Evolutionary conservation across 495 filamentous ascomycete genomes (phyloP).

Genomic region (Hamigera avellanea): DNA sequence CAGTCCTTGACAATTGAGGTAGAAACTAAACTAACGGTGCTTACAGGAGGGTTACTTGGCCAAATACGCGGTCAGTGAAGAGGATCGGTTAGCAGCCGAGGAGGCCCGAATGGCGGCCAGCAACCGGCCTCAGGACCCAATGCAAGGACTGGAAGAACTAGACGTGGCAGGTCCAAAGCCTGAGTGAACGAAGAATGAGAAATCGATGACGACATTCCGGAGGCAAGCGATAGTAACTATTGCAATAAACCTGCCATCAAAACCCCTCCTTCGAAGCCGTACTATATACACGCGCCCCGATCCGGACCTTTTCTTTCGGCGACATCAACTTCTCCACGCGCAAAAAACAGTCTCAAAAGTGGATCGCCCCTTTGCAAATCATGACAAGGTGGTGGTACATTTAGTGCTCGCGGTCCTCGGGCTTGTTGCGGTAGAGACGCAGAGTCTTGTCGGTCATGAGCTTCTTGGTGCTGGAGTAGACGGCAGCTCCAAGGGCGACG

Average conservation of each 20-base stretch:
- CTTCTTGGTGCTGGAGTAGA: slow-evolving; percentile 72
- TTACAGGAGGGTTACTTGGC: slow-evolving; percentile 86
- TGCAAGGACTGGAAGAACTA: slow-evolving; percentile 88
- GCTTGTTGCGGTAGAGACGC: slow-evolving; percentile 51
- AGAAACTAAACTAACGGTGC: slow-evolving; percentile 3
- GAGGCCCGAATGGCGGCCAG: slow-evolving; percentile 37
- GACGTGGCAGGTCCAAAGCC: slow-evolving; percentile 89
- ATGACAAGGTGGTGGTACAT: slow-evolving; percentile 26
- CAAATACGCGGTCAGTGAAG: slow-evolving; percentile 80
- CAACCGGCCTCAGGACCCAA: slow-evolving; percentile 64
- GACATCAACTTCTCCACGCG: slow-evolving; percentile 17
- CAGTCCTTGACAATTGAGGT: too few relatives aligned
- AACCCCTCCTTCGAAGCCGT: slow-evolving; percentile 21
- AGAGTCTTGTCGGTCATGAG: slow-evolving; percentile 83
- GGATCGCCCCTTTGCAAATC: slow-evolving; percentile 18
- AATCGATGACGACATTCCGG: slow-evolving; percentile 5
- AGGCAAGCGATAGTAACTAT: slow-evolving; percentile 17
- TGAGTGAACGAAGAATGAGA: slow-evolving; percentile 36
- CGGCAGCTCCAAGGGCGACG: slow-evolving; percentile 57
- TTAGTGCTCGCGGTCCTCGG: slow-evolving; percentile 36
- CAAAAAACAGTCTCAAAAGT: slow-evolving; percentile 26
- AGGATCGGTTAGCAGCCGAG: slow-evolving; percentile 60
- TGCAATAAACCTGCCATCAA: slow-evolving; percentile 19
- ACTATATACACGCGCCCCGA: slow-evolving; percentile 30
- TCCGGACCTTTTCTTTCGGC: slow-evolving; percentile 16